Percentiles rank a stretch among this genome's conserved stretches.
Conservation (phyloP, 257 asterid genomes). For the Dorcoceras hygrometricum region DNA sequence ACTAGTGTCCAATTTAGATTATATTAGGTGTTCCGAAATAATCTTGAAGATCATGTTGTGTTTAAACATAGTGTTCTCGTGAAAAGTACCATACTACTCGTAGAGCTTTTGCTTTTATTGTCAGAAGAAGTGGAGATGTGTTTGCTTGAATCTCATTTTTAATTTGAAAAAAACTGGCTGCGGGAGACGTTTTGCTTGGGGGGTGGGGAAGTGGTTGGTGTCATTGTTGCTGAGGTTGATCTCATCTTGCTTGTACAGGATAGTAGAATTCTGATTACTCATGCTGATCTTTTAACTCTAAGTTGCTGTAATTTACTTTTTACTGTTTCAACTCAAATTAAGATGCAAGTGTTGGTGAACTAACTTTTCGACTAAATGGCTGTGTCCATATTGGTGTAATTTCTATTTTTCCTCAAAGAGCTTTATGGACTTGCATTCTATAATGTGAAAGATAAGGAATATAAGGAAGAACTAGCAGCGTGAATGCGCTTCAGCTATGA, state of each 20-base stretch:
- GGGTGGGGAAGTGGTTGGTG: too few species aligned
- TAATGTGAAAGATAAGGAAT: not conserved
- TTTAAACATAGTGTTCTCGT: not conserved
- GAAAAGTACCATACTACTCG: not conserved
- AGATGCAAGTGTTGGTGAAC: too few species aligned
- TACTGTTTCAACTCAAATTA: not conserved
- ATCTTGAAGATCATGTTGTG: not conserved
- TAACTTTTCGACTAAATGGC: too few species aligned
- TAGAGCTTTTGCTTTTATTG: not conserved
- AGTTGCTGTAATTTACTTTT: too few species aligned
- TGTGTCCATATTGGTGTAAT: not conserved
- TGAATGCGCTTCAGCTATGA: too few species aligned
- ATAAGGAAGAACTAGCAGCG: not conserved
- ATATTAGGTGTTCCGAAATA: not conserved
- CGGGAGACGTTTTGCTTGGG: too few species aligned
- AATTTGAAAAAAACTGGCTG: not conserved
- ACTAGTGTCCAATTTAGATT: not conserved
- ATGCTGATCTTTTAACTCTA: not conserved
- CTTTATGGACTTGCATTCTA: not conserved
- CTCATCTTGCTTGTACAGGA: not conserved
- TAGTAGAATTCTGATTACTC: not conserved
- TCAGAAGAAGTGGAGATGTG: constrained; percentile 1
- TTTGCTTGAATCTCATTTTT: not conserved
- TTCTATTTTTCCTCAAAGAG: not conserved
- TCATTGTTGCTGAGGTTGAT: too few species aligned